Base-by-base conservation (phyloP, 2,329 filamentous ascomycete species). In the Eutypa lata region DNA sequence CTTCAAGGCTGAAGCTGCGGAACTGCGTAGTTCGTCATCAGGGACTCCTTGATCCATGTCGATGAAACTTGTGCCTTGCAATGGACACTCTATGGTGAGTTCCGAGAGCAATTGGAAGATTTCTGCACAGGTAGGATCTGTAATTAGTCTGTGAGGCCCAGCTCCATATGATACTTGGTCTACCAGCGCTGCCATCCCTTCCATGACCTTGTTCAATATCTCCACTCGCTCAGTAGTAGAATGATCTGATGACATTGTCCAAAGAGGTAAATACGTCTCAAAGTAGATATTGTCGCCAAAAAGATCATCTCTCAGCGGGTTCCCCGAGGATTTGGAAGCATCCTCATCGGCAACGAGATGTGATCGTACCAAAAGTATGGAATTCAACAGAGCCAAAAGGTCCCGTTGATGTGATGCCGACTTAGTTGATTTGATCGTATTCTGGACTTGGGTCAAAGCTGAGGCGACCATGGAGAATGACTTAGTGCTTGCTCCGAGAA, bases 331-430 rank as follows among this genome's bases (percentile, higher is more conserved):
- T 14, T 50, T 4, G 28, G 10, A 26, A 49, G 26, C 8, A 52
- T 33, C 49, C 56, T 58, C 10, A 31, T 48, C 56, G 33, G 57
- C 51, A 43, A 53, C 38, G 4, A 68, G 49, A 22, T 58, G 57
- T 28, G 60, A 58, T 52, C 67, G 60, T 42, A 68, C 53, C 10
- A 57, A 50, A 11, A 84, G 65, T 7, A 82, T 65, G 1, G 79
- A 76, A 49, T 79, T 77, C 5, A 83, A 59, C 2, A 84, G 68
- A 18, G 74, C 73, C 2, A 83, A 60, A 1, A 84, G 70, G 53
- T 82, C 77, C n/a, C 74, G 72, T 28, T 74, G 76, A 54, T 84
- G 80, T 2, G 72, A 68, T 4, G 73, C 64, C 1, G 78, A 78
- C 58, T 79, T 79, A 1, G 76, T 73, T 53, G 80, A 74, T 31